Evolutionary conservation across 441 rosid species (phyloP).

Genomic region (Pelargonium citronellum): DNA sequence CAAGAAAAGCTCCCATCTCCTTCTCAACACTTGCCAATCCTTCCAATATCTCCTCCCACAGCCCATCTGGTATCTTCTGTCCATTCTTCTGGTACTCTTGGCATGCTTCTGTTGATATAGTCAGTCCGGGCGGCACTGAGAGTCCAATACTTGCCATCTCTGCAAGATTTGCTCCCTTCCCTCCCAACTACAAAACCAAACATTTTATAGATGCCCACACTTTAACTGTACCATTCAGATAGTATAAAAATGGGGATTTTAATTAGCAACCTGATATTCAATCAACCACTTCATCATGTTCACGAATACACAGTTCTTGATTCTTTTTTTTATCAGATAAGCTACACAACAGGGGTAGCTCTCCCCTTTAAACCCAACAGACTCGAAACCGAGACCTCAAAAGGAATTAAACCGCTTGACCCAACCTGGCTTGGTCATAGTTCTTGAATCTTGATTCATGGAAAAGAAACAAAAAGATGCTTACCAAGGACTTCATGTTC

Average conservation of each 20-base stretch:
- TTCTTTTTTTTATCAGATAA: too few species aligned
- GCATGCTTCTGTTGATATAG: slow-evolving; percentile 95
- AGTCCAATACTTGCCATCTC: slow-evolving; percentile 96
- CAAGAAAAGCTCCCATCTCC: slow-evolving; percentile 78
- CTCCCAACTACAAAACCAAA: slow-evolving; percentile 61
- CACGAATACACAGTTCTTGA: background rate
- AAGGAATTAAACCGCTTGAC: too few species aligned
- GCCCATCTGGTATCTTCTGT: slow-evolving; percentile 52
- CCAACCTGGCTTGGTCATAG: too few species aligned
- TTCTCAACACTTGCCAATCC: slow-evolving; percentile 54
- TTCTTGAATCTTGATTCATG: background rate
- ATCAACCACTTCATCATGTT: too few species aligned
- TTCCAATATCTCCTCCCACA: slow-evolving; percentile 80
- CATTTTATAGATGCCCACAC: too few species aligned
- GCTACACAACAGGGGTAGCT: too few species aligned
- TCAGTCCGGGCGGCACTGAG: slow-evolving; percentile 91
- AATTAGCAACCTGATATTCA: too few species aligned
- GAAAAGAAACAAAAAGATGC: background rate
- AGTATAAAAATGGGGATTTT: too few species aligned
- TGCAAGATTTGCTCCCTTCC: slow-evolving; percentile 92
- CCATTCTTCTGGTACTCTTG: slow-evolving; percentile 69
- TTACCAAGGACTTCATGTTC: slow-evolving; percentile 91
- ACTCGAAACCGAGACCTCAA: too few species aligned
- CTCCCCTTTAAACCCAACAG: too few species aligned
- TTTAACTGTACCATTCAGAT: too few species aligned